Base-by-base conservation (phyloP, 2,329 filamentous ascomycete genomes). In the Lecanicillium sp. region DNA sequence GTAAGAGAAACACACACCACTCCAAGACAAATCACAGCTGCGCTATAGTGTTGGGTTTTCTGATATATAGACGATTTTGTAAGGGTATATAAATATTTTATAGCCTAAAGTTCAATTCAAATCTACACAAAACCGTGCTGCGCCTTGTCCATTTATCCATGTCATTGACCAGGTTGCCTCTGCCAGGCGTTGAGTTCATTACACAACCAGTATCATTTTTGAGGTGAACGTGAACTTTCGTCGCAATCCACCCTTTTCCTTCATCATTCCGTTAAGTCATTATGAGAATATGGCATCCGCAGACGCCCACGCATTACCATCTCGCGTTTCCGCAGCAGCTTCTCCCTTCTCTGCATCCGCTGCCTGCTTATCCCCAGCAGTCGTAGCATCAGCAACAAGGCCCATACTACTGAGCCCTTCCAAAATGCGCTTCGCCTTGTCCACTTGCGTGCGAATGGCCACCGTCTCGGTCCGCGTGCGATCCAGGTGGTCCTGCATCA, bases 401-500 rank as follows among this genome's bases (percentile, higher is more conserved):
- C 67, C 66, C 43, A 76, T 54, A 48, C 71, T 72, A 2, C 69
- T 75, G 36, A 95, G 65, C 0, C 80, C 82, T 42, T 78, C 77
- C 43, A 95, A 70, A 40, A 90, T 70, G 29, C 77, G 72, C 51
- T 80, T 77, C 45, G 92, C 84, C 61, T 83, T 83, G 48, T 81
- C 78, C 37, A 78, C 79, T 53, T 79, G 79, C 42, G 73, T 73
- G 42, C 72, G 70, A 33, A 88, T 77, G 4, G 73, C 75, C 25
- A 77, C 70, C 1, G 88, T 87, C 61, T 95, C 88, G 39, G 73
- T 75, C 48, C 73, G 76, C 40, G 81, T 82, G 48, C 69, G 72
- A 49, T 85, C 79, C 20, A 95, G 64, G 52, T 90, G 83, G 48
- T 84, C 81, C 61, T 95, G 85, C 83, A 95, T 88, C 67, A 90